Evolutionary conservation across 306 rosid genomes (phyloP).

Genomic region (Nissolia schottii): DNA sequence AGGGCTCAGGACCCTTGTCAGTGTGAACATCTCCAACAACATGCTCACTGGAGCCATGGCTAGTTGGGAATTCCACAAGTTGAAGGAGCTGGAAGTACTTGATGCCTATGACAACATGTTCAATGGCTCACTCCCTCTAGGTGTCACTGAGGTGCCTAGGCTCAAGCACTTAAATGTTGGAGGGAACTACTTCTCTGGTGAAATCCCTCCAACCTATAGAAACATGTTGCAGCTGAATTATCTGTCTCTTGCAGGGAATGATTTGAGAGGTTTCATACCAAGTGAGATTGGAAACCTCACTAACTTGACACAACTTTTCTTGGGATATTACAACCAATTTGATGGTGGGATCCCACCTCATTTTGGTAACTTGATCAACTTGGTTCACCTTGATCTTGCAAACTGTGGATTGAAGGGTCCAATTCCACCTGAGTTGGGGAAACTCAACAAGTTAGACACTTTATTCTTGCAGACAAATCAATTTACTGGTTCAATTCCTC

Average conservation of each 20-base stretch:
- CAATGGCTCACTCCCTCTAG: conserved; percentile 66
- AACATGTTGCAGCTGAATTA: conserved; percentile 45
- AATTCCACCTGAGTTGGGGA: conserved; percentile 74
- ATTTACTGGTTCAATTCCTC: conserved; percentile 62
- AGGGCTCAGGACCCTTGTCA: conserved; percentile 39
- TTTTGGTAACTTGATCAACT: conserved; percentile 56
- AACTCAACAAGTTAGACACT: conserved; percentile 59
- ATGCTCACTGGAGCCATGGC: conserved; percentile 53
- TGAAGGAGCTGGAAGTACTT: conserved; percentile 41
- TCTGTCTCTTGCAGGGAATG: conserved; percentile 82
- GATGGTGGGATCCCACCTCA: conserved; percentile 69
- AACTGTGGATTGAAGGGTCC: conserved; percentile 70
- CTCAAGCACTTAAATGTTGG: conserved; percentile 60
- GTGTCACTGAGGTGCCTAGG: conserved; percentile 40
- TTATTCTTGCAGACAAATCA: conserved; percentile 83
- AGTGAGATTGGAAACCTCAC: conserved; percentile 64
- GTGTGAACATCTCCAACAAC: conserved; percentile 72
- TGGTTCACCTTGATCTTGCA: conserved; percentile 76
- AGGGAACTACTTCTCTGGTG: conserved; percentile 70
- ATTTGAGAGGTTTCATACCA: conserved; percentile 70
- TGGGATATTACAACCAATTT: conserved; percentile 76
- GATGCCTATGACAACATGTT: conserved; percentile 79
- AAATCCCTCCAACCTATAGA: conserved; percentile 66
- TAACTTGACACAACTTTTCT: conserved; percentile 46
- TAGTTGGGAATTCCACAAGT: conserved; percentile 46